Conservation (phyloP, 1,284 basidiomycete genomes). For the Fomitiporia mediterranea region DNA sequence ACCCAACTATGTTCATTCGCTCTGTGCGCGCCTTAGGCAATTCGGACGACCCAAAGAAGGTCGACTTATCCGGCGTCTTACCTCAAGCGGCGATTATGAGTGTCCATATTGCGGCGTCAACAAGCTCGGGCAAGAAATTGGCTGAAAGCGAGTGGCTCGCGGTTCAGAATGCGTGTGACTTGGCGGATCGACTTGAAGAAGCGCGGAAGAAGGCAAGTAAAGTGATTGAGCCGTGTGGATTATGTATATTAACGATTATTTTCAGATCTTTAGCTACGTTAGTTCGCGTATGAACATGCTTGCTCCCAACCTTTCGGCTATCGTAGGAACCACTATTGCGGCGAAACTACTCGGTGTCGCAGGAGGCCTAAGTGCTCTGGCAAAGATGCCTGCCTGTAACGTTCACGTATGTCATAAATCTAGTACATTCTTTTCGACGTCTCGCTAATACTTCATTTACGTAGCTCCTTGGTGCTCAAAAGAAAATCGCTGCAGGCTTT, state of each 20-base stretch:
- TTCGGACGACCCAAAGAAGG: constrained; percentile 81
- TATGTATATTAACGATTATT: constrained; percentile 8
- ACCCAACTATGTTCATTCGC: constrained; percentile 90
- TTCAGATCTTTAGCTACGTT: constrained; percentile 94
- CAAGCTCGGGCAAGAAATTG: constrained; percentile 77
- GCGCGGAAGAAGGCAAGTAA: constrained; percentile 73
- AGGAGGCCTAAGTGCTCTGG: constrained; percentile 85
- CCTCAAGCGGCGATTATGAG: constrained; percentile 95
- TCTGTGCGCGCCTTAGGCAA: constrained; percentile 90
- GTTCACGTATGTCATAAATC: constrained; percentile 69
- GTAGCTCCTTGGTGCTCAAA: constrained; percentile 92
- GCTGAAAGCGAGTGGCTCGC: constrained; percentile 71
- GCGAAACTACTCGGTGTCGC: constrained; percentile 97
- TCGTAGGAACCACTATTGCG: constrained; percentile 96
- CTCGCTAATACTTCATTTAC: not conserved
- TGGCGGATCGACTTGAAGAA: constrained; percentile 84
- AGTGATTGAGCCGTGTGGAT: not conserved
- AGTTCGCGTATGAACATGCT: constrained; percentile 98
- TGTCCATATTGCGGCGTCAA: constrained; percentile 93
- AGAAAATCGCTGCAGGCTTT: constrained; percentile 85
- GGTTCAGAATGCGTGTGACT: constrained; percentile 80
- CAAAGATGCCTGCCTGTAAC: constrained; percentile 95
- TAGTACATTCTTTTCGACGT: not conserved
- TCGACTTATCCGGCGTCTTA: constrained; percentile 73
- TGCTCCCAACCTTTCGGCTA: constrained; percentile 95